Percentiles rank a stretch among this genome's conserved stretches.
phyloP scores from a whole-genome alignment of 768 basidiomycete genomes.

The Hortiboletus flavorubellus region DNA sequence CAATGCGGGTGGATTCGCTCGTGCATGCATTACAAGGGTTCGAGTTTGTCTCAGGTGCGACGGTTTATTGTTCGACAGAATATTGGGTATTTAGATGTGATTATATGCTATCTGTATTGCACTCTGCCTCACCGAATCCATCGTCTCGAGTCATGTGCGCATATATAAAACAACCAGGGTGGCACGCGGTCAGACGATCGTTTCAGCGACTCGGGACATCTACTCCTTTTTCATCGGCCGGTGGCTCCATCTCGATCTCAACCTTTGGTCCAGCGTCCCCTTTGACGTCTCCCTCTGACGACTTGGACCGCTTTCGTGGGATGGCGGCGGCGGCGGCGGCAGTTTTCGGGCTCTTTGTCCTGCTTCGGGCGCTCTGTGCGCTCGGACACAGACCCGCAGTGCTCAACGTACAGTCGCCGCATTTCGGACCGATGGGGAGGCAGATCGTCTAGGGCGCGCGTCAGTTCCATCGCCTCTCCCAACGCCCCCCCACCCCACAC shows the following conservation, averaged over 20 bases:
- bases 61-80: too few species aligned
- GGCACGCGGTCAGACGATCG: too few species aligned
- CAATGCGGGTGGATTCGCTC: too few species aligned
- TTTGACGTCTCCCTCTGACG: background rate
- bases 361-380: slow-evolving; percentile 34
- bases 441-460: slow-evolving; percentile 53
- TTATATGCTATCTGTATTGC: too few species aligned
- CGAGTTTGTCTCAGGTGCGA: too few species aligned
- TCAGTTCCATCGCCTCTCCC: background rate
- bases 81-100: too few species aligned
- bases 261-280: slow-evolving; percentile 34
- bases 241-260: slow-evolving; percentile 30
- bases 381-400: slow-evolving; percentile 63
- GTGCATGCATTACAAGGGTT: too few species aligned
- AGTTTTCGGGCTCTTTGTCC: slow-evolving; percentile 18
- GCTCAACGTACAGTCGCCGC: slow-evolving; percentile 60
- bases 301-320: slow-evolving; percentile 1
- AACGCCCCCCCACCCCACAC: background rate
- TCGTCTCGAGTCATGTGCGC: too few species aligned
- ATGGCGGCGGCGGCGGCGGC: too few species aligned
- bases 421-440: slow-evolving; percentile 60
- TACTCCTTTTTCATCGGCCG: background rate
- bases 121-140: too few species aligned
- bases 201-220: background rate
- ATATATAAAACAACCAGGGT: too few species aligned